A percentile compares a stretch with the other conserved stretches of the same genome.
phyloP scores from a whole-genome alignment of 2,329 filamentous ascomycete genomes.

The Amesomyces nigricolor region DNA sequence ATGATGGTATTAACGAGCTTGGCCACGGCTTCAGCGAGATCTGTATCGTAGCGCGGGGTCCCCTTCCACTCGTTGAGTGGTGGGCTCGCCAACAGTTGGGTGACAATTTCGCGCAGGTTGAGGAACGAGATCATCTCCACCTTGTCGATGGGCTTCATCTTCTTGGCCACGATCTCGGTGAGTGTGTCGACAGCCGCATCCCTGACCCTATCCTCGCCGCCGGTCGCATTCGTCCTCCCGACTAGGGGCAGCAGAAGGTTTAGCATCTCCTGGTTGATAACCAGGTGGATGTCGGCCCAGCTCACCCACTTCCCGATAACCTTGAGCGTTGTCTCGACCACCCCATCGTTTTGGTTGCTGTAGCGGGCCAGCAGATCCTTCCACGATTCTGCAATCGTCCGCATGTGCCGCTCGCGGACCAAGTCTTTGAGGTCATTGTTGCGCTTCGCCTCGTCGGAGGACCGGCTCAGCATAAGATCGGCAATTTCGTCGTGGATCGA shows the following conservation, averaged over 20 bases:
- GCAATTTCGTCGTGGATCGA: constrained; percentile 97
- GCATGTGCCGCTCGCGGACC: constrained; percentile 78
- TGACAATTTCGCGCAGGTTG: constrained; percentile 78
- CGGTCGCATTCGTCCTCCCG: constrained; percentile 60
- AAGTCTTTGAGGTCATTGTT: constrained; percentile 89
- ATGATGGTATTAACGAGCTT: constrained; percentile 91
- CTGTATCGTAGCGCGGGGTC: constrained; percentile 86
- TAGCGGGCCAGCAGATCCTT: constrained; percentile 82
- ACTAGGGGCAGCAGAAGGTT: constrained; percentile 79
- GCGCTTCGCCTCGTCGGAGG: constrained; percentile 71
- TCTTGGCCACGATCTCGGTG: constrained; percentile 94
- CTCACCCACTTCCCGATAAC: constrained; percentile 96
- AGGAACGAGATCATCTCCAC: constrained; percentile 89
- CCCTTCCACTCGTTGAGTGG: constrained; percentile 71
- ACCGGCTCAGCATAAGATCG: constrained; percentile 77
- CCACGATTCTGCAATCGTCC: constrained; percentile 85
- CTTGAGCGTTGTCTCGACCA: constrained; percentile 83
- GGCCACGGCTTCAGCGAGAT: constrained; percentile 89
- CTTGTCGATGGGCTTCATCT: constrained; percentile 93
- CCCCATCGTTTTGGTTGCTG: constrained; percentile 59
- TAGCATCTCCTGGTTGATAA: constrained; percentile 87
- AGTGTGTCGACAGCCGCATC: constrained; percentile 92
- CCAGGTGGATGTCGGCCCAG: constrained; percentile 94
- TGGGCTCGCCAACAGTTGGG: constrained; percentile 78
- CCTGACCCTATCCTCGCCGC: constrained; percentile 70